These are phyloP conservation scores for Aspergillus sp. DNA, from an alignment of 2,329 filamentous ascomycete genomes.

Conservation along the genomic window DNA sequence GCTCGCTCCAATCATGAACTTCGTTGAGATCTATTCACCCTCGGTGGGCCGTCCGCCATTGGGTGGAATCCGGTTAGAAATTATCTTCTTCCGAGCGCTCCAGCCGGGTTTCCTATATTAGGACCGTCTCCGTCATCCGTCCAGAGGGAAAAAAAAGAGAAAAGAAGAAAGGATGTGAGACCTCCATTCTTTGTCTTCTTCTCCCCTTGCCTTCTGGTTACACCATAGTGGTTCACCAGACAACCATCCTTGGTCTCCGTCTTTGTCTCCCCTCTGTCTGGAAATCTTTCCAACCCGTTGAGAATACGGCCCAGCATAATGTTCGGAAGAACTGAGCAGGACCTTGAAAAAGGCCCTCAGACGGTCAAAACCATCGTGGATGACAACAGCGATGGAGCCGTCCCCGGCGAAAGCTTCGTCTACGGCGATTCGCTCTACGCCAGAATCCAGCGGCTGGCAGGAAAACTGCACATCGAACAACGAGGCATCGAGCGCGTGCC, in stretches of 20 bases:
- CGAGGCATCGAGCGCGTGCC: conserved; percentile 74
- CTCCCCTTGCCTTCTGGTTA: conserved; percentile 7
- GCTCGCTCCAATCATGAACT: neutral
- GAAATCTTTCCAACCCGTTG: conserved; percentile 1
- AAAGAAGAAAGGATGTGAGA: conserved; percentile 21
- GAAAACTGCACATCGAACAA: conserved; percentile 67
- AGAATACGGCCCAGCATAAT: conserved; percentile 12
- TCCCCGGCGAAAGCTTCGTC: conserved; percentile 58
- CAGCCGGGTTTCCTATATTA: conserved; percentile 10
- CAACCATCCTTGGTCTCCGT: conserved; percentile 15
- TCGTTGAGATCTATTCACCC: conserved; percentile 5
- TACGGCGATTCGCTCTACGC: conserved; percentile 56
- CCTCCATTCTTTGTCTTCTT: conserved; percentile 1
- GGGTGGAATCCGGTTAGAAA: conserved; percentile 9
- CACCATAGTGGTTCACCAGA: conserved; percentile 1
- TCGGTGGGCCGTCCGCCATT: conserved; percentile 8
- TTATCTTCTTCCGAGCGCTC: conserved; percentile 5
- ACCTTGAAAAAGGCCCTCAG: conserved; percentile 34
- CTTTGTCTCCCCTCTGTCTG: conserved; percentile 14
- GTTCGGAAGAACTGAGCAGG: conserved; percentile 20
- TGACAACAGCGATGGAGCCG: conserved; percentile 46
- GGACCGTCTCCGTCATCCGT: conserved; percentile 4
- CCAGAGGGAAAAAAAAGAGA: conserved; percentile 17
- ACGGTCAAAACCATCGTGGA: conserved; percentile 25
- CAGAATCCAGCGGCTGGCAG: conserved; percentile 61